Conservation (phyloP, 495 filamentous ascomycete genomes). For the Daldinia loculata region DNA sequence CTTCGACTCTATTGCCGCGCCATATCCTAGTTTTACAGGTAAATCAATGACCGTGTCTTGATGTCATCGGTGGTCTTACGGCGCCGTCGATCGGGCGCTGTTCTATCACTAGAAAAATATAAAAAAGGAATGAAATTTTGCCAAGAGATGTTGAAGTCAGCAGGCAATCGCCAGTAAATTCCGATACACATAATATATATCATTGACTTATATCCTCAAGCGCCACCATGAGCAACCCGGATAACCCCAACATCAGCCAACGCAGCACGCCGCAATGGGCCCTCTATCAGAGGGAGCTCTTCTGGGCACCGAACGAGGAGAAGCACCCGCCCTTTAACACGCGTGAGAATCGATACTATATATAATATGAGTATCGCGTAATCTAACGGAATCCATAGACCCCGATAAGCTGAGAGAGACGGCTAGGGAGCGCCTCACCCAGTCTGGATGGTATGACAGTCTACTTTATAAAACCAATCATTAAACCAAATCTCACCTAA, state of each 20-base stretch:
- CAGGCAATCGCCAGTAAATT: not conserved
- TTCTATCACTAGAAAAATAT: not conserved
- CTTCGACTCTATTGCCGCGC: conserved; percentile 22
- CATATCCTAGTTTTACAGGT: conserved; percentile 11
- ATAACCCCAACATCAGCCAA: conserved; percentile 63
- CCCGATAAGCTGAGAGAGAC: conserved; percentile 66
- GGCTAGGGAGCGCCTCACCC: conserved; percentile 63
- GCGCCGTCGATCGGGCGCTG: conserved; percentile 16
- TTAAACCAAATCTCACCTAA: not conserved
- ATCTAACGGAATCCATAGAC: conserved; percentile 47
- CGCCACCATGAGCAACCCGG: conserved; percentile 61
- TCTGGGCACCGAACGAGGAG: conserved; percentile 66
- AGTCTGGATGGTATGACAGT: conserved; percentile 55
- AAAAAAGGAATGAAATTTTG: not conserved
- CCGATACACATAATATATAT: not conserved
- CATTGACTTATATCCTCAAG: not conserved
- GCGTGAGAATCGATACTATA: conserved; percentile 8
- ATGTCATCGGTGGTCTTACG: conserved; percentile 27
- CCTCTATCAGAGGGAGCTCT: conserved; percentile 69
- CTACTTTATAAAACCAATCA: not conserved
- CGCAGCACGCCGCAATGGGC: conserved; percentile 68
- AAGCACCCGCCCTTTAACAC: conserved; percentile 67
- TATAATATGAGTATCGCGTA: not conserved
- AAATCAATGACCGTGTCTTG: conserved; percentile 21
- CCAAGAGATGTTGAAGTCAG: not conserved